Evolutionary conservation across 352 stramenopile genomes (phyloP), one percentile per base, ranked within the genome.

Genomic region (Phytophthora tubulina): DNA sequence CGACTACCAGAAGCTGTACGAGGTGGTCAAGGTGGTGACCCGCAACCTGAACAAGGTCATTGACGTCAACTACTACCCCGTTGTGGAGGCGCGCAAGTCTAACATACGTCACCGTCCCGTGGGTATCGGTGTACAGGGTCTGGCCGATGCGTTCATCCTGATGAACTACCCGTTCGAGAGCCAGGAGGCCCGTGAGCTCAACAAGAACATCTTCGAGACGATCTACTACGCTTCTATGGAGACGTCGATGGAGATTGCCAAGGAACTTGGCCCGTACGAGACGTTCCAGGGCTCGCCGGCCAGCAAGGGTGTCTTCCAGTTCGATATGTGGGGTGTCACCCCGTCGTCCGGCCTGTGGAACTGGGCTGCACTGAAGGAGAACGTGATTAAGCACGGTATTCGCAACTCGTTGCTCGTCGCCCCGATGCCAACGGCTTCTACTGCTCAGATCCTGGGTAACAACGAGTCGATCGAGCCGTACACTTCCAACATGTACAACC

Each of bases 181-280:
- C 46, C 63, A 86, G 11, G 64, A 94, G 63, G 97, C 97, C 14
- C 76, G 84, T 6, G 67, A 98, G 60, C 81, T 99, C 15, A 99
- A 99, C 89, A 97, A 96, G 74, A 91, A 99, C 63, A 99, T 99
- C 78, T 99, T 99, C 78, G 98, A 99, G 83, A 99, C 98, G n/a
- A 99, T 99, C 48, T 99, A 99, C 89, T 99, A 95, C 75, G 97
- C 90, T 36, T 92, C 98, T 10, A 95, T 98, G 78, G 94, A 98
- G 72, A 96, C 97, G 14, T 99, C 97, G 38, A 97, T 97, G 77
- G 95, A 99, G 74, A 81, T 99, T 17, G 97, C 98, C 31, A 81
- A 91, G 65, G 77, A 91, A 67, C 75, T 98, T n/a, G 98, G 98
- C 9, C 85, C 95, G 15, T 99, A 99, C 84, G 86, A 98, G 75